Conservation (phyloP, 352 stramenopile species). For the Pythium monospermum region DNA sequence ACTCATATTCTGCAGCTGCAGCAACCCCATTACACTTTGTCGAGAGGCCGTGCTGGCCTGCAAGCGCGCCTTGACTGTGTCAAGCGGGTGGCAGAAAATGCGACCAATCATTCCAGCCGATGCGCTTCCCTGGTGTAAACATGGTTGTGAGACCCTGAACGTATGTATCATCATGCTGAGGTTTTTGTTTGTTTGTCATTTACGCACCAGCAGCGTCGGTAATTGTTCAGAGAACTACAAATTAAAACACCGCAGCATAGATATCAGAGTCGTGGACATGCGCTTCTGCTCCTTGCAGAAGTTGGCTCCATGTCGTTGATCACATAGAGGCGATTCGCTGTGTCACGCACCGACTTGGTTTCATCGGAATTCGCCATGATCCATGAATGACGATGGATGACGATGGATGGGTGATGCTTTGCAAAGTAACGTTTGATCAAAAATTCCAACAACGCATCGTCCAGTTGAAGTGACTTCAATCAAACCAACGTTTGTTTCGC, state of each 20-base stretch:
- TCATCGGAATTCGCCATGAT: conserved; percentile 13
- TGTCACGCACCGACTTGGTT: conserved; percentile 14
- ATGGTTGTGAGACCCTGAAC: too few species aligned
- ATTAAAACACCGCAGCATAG: conserved; percentile 3
- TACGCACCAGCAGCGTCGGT: conserved; percentile 59
- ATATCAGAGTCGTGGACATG: not conserved
- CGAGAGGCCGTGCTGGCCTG: conserved; percentile 34
- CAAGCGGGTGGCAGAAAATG: conserved; percentile 89
- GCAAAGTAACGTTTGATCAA: conserved; percentile 7
- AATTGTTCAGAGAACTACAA: conserved; percentile 37
- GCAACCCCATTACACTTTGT: conserved; percentile 20
- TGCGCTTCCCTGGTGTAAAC: conserved; percentile 78
- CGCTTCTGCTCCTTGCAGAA: not conserved
- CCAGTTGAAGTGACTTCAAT: conserved; percentile 15
- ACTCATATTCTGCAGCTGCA: conserved; percentile 44
- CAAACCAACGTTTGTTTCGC: conserved; percentile 14
- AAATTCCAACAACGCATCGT: conserved; percentile 24
- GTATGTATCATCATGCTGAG: too few species aligned
- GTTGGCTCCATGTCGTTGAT: not conserved
- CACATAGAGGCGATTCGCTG: not conserved
- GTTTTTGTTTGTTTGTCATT: too few species aligned
- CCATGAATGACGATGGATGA: not conserved
- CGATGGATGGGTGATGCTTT: not conserved
- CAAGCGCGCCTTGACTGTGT: conserved; percentile 88
- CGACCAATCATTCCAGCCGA: conserved; percentile 77